Conservation (phyloP, 805 yeast species). For the Cyberlindnera amylophila region DNA sequence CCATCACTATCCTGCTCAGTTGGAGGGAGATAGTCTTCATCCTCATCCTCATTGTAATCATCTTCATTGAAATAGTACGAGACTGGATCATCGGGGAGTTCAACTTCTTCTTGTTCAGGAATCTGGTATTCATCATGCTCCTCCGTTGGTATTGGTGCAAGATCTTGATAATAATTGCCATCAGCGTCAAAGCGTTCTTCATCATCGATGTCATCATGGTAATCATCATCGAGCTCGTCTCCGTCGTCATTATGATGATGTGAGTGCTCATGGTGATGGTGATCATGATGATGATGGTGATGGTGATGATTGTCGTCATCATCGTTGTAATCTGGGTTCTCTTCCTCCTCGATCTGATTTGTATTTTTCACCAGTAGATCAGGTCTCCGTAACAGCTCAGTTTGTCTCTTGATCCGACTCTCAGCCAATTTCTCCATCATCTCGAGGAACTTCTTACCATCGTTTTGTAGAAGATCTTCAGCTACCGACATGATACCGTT, state of each 20-base stretch:
- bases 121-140: constrained; percentile 13
- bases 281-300: constrained; percentile 26
- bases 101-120: constrained; percentile 9
- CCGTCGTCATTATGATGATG: too few relatives aligned
- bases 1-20: constrained; percentile 16
- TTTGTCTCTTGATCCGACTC: constrained; percentile 36
- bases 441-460: constrained; percentile 73
- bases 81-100: constrained; percentile 16
- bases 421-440: constrained; percentile 76
- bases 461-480: constrained; percentile 72
- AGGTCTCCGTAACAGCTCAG: constrained; percentile 15
- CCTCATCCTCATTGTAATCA: constrained; percentile 22
- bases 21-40: constrained; percentile 9
- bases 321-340: constrained; percentile 25
- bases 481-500: constrained; percentile 60
- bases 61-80: constrained; percentile 20
- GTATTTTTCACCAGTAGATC: constrained; percentile 17
- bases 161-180: background rate
- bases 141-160: constrained; percentile 16
- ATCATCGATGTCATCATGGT: too few relatives aligned
- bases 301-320: constrained; percentile 26
- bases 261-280: constrained; percentile 18
- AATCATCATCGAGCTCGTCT: too few relatives aligned
- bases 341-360: constrained; percentile 29
- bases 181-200: too few relatives aligned